Base-by-base conservation (phyloP, 1,284 basidiomycete genomes). In the Cryptococcus sp. region DNA sequence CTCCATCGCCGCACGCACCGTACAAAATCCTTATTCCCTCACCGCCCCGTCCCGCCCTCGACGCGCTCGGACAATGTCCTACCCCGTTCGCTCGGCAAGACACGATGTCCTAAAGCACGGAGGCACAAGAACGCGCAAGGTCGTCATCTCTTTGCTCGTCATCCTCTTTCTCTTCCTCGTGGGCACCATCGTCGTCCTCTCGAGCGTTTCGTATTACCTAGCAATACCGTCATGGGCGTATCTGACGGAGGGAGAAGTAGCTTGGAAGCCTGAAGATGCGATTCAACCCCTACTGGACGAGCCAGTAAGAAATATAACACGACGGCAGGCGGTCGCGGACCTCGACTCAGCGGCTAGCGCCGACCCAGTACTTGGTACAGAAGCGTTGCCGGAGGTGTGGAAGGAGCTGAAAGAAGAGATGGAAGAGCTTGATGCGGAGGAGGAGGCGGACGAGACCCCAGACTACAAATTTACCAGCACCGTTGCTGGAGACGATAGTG, bases 121-220 rank as follows among this genome's bases (percentile, higher is more conserved):
- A 40, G 22, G 41, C 13, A 47, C 52, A 16, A 52, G 42, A 38
- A 62, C 57, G 17, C 64, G 68, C n/a, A 68, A 67, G 48, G 52
- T 67, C 8, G 77, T 90, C 55, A 85, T 89, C 78, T 80, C 85
- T 63, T 83, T 88, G 59, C 85, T 96, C 58, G 83, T 85, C 70
- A 75, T 96, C 65, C 86, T 96, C 65, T 88, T 85, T 55, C 85
- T 96, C 63, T 81, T 98, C 79, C 86, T 98, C 57, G 70, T 91
- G 41, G 94, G 94, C 52, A 98, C 95, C 30, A 86, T 97, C 76
- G 76, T 91, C 77, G 92, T 99, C 57, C 88, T 99, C 73, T 89
- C 89, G 16, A 91, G 91, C 25, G 86, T 96, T 47, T 89, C 91
- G 30, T 89, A 89, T 76, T 96, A 93, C 78, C 90, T 98, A 68